Evolutionary conservation across 257 asterid genomes (phyloP).

Genomic region (Leptodermis oblonga): DNA sequence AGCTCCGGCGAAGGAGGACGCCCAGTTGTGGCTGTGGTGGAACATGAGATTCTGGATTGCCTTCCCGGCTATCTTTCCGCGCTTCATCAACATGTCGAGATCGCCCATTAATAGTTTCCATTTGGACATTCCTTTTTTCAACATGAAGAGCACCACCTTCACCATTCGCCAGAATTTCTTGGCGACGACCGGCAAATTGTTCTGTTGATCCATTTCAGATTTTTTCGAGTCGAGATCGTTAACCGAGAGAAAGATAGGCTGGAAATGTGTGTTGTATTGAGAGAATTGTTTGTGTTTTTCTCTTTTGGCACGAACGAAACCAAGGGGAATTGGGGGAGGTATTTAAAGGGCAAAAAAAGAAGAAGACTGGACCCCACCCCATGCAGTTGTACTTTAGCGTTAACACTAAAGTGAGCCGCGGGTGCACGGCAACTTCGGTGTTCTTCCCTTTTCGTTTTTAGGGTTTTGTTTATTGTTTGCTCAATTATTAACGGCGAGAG

Average conservation of each 20-base stretch:
- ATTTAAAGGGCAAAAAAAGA: conserved; percentile 31
- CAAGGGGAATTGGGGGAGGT: conserved; percentile 20
- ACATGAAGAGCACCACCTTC: conserved; percentile 55
- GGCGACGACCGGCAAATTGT: conserved; percentile 56
- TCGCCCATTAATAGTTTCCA: conserved; percentile 54
- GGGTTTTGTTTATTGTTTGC: background rate
- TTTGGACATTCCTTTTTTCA: conserved; percentile 66
- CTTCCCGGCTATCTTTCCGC: conserved; percentile 79
- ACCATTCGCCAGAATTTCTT: conserved; percentile 69
- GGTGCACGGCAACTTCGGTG: conserved; percentile 34
- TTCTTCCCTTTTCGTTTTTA: background rate
- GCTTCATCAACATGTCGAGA: conserved; percentile 59
- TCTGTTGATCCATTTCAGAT: conserved; percentile 63
- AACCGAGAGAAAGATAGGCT: conserved; percentile 9
- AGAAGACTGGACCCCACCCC: background rate
- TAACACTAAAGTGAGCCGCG: conserved; percentile 26
- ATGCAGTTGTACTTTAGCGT: conserved; percentile 33
- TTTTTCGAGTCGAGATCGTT: background rate
- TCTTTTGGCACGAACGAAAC: conserved; percentile 20
- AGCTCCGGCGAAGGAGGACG: conserved; percentile 20
- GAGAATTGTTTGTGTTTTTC: conserved; percentile 1
- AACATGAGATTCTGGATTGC: conserved; percentile 61
- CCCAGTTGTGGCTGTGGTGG: conserved; percentile 48
- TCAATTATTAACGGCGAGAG: conserved; percentile 28
- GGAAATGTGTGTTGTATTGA: no score